Evolutionary conservation across 1,284 basidiomycete genomes (phyloP), one percentile per base, ranked within the genome.

Genomic region (Tausonia pullulans): DNA sequence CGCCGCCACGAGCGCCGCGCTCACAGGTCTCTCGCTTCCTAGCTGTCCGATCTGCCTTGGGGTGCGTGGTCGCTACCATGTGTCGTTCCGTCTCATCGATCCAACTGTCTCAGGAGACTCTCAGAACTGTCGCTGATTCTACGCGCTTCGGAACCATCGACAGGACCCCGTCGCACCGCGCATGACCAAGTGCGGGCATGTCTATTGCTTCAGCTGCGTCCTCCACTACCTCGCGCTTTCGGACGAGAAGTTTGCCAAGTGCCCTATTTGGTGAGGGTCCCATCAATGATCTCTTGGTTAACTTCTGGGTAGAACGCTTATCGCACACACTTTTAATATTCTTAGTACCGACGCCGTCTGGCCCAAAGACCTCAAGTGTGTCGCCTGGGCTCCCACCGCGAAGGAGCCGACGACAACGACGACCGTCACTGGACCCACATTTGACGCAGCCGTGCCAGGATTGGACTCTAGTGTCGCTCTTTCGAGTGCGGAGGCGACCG

Each of bases 121-220:
- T 16, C 11, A 11, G 51, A 52, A 27, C 27, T 52, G 16, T 4
- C 5, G 5, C 13, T 6, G 52, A 54, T 27, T 54, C 14, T 13
- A 7, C 52, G 9, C 39, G 39, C 39, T 8, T 27, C 51, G n/a
- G 39, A 3, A 41, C 16, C 10, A 10, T 88, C 88, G 55, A 82
- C 52, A 64, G 63, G 63, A 89, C 60, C 95, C 94, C 5, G 85
- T 86, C 53, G 91, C 92, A 16, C 90, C 95, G 14, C 82, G 96
- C 58, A 98, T 98, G 90, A 97, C 93, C 58, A 92, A 90, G 79
- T 97, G 93, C 71, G 94, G 93, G 66, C 94, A 97, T 82, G 92
- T 90, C 57, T 94, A 85, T 75, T 93, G 91, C 75, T 92, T 87
- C 73, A 87, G 90, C 8, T 96, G 92, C 76, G 88, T 94, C 61